Percentiles rank a stretch among this genome's conserved stretches.
Conservation (phyloP, 2,329 filamentous ascomycete genomes). For the Catunica adiposa region DNA sequence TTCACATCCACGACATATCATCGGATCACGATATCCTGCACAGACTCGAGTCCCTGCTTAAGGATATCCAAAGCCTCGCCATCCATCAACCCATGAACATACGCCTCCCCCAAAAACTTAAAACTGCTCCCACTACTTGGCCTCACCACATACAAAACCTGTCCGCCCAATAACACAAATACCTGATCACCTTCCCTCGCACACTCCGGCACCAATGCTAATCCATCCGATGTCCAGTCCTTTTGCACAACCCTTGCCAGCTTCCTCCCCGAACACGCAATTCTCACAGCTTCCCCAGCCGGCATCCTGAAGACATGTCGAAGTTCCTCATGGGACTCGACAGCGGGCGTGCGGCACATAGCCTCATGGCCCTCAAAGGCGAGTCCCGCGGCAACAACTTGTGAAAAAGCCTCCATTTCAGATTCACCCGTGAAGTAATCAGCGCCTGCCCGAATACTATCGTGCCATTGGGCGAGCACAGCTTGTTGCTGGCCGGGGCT, state of each 20-base stretch:
- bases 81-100: slow-evolving; percentile 19
- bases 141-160: slow-evolving; percentile 16
- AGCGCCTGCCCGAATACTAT: slow-evolving; percentile 1
- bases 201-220: slow-evolving; percentile 15
- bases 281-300: slow-evolving; percentile 8
- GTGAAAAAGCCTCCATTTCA: slow-evolving; percentile 14
- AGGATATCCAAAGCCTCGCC: slow-evolving; percentile 17
- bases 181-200: slow-evolving; percentile 16
- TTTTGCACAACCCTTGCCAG: slow-evolving; percentile 15
- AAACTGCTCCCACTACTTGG: slow-evolving; percentile 14
- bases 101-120: slow-evolving; percentile 18
- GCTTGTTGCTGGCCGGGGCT: background rate
- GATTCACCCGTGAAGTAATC: slow-evolving; percentile 15
- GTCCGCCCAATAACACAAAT: slow-evolving; percentile 16
- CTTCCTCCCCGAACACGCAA: slow-evolving; percentile 14
- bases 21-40: slow-evolving; percentile 14
- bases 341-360: slow-evolving; percentile 10
- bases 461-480: slow-evolving; percentile 11
- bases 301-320: slow-evolving; percentile 8
- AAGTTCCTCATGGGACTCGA: background rate
- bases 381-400: slow-evolving; percentile 14
- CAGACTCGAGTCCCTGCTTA: slow-evolving; percentile 12
- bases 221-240: slow-evolving; percentile 14
- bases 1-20: background rate
- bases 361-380: slow-evolving; percentile 10